Base-by-base conservation (phyloP, 129 eudicot genomes). In the Tanacetum coccineum region DNA sequence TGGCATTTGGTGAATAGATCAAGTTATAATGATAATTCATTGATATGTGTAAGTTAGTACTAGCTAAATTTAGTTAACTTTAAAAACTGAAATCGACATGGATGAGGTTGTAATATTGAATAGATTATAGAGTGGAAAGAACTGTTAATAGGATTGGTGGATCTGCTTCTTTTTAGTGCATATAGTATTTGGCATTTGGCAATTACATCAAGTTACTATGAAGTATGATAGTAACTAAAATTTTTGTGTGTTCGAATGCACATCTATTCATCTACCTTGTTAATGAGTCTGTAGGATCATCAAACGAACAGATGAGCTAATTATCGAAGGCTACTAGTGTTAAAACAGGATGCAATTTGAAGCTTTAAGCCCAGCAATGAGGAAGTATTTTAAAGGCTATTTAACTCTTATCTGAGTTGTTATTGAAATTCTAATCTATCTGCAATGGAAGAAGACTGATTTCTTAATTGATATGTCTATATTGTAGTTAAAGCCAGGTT, bases 401-500 rank as follows among this genome's bases (percentile, higher is more conserved):
- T 9, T 25, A 13, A 64, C 3, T 32, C 4, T 59, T 13, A 11
- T 25, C 48, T 59, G 4, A 12, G 63, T 50, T 47, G 55, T 67
- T 51, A 60, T 68, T 46, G 49, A 68, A 51, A 20, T 48, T 59
- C 63, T 36, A 59, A 62, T 49, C 10, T 21, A 10, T 45, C 62
- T 58, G 74, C 48, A 14, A 49, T 30, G 48, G 64, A 68, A 68
- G 21, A 13, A 39, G 54, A 22, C 65, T 65, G 48, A 39, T 55
- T 13, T 40, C 28, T 47, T 12, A 14, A 39, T 50, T 44, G 42
- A 20, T 74, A 26, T 56, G 6, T 68, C 11, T 54, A 19, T 62
- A 12, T 59, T 86, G 70, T 67, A 84, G 99, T 63, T 61, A 78
- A 81, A 77, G 71, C 96, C 96, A 79, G 99, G 99, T 62, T 74